Evolutionary conservation across 768 basidiomycete genomes (phyloP), one percentile per base, ranked within the genome.

Genomic region (Ramaria rubella): DNA sequence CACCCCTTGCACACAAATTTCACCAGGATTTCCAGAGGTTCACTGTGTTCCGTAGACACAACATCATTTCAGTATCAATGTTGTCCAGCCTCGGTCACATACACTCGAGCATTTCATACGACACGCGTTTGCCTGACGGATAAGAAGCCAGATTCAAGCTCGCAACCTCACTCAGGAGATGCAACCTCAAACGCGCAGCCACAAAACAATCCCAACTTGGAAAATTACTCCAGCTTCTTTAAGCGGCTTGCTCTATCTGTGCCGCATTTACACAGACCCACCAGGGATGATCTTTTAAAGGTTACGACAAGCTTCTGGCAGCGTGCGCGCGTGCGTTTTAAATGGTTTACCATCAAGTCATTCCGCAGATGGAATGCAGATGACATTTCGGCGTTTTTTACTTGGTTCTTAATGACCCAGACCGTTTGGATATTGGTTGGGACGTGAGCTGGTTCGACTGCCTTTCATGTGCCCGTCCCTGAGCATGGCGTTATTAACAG

Each of bases 281-380:
- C 91, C 0, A 82, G 86, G 42, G 94, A 96, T 44, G 91, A 97
- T 66, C 85, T 98, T 58, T 77, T 98, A 33, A 82, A 80, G 19
- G 86, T 91, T 3, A 86, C 94, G 3, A 87, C 80, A 29, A 85
- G 86, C n/a, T 94, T 94, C 68, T 93, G 93, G 85, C 81, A 95
- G 62, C 83, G 96, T 2, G 69, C 87, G 23, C 80, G 86, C 21
- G 88, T 98, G 62, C 81, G 92, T n/a, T 91, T 97, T 75, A 93
- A 93, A 68, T 99, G 96, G 96, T 88, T 94, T 62, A 92, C 92
- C 11, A 94, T 98, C 63, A 79, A 90, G 60, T 92, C 90, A 4
- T 99, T 96, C 73, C 82, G 95, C 46, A 86, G 82, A 65, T 99
- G 94, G 72, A 94, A 96, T 62, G 87, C 90, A 50, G 96, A 99